These are phyloP conservation scores for Melanopsichium pennsylvanicum DNA, from an alignment of 1,284 basidiomycete genomes.

Conservation along the genomic window DNA sequence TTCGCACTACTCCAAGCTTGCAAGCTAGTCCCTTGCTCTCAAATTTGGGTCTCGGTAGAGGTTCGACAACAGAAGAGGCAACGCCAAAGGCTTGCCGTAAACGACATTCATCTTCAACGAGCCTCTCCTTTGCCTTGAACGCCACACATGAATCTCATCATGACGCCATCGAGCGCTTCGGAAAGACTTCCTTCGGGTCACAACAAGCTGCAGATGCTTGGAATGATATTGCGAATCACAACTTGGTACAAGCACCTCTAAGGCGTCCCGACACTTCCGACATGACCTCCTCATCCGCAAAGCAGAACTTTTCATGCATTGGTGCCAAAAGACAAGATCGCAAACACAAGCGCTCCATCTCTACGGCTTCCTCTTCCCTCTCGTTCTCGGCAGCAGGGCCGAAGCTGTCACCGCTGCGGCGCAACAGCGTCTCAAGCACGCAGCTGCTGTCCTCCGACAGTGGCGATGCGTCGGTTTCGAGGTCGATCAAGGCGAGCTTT, in stretches of 20 bases:
- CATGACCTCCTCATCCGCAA: neutral
- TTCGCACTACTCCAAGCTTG: constrained; percentile 8
- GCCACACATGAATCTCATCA: constrained; percentile 2
- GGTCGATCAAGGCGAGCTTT: too few species aligned
- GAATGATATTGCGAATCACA: neutral
- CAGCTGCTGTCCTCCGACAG: constrained; percentile 5
- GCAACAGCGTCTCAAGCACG: constrained; percentile 9
- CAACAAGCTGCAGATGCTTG: neutral
- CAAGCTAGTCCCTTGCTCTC: constrained; percentile 1
- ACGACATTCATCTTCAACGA: constrained; percentile 7
- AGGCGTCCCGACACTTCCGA: neutral
- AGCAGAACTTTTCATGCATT: neutral
- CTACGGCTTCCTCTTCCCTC: constrained; percentile 23
- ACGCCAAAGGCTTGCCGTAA: constrained; percentile 21
- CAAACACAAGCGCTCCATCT: constrained; percentile 15
- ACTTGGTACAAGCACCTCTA: neutral
- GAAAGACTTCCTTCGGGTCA: neutral
- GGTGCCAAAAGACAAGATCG: constrained; percentile 1
- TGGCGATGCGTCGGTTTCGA: neutral
- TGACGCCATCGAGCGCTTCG: neutral
- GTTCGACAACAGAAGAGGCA: neutral
- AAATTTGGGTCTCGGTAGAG: neutral
- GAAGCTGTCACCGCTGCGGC: neutral
- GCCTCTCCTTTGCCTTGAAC: constrained; percentile 3
- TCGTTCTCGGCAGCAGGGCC: constrained; percentile 1